These are phyloP conservation scores for Globisporangium spinosum DNA, from an alignment of 352 stramenopile species.

Conservation along the genomic window DNA sequence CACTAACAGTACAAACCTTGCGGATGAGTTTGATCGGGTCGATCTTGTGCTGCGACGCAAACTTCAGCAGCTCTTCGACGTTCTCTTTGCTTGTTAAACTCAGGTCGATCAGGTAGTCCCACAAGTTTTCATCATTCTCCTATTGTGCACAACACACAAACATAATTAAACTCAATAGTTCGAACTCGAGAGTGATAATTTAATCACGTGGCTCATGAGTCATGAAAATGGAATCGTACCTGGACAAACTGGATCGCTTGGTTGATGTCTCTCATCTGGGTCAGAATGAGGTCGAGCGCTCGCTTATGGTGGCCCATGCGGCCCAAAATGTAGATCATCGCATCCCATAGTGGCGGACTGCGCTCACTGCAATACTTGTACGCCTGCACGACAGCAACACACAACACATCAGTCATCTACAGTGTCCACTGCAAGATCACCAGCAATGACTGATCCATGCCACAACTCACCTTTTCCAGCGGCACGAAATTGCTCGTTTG, in stretches of 20 bases:
- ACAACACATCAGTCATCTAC: neutral
- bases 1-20: constrained; percentile 44
- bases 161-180: neutral
- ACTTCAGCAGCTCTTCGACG: constrained; percentile 67
- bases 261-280: constrained; percentile 75
- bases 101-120: constrained; percentile 83
- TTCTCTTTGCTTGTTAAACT: constrained; percentile 75
- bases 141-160: constrained; percentile 5
- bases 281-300: constrained; percentile 79
- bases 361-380: constrained; percentile 79
- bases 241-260: constrained; percentile 83
- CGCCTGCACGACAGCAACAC: constrained; percentile 28
- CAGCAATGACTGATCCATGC: neutral
- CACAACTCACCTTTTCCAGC: constrained; percentile 59
- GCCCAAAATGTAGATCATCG: constrained; percentile 86
- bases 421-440: neutral
- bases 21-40: constrained; percentile 81
- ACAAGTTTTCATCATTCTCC: constrained; percentile 69
- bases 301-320: constrained; percentile 87
- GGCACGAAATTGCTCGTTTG: constrained; percentile 82
- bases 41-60: constrained; percentile 78
- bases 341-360: constrained; percentile 68
- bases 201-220: neutral
- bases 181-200: neutral
- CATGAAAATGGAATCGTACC: constrained; percentile 14